Percentiles rank a stretch among this genome's conserved stretches.
phyloP scores from a whole-genome alignment of 805 yeast species.

The Isabelozyma gotoi region DNA sequence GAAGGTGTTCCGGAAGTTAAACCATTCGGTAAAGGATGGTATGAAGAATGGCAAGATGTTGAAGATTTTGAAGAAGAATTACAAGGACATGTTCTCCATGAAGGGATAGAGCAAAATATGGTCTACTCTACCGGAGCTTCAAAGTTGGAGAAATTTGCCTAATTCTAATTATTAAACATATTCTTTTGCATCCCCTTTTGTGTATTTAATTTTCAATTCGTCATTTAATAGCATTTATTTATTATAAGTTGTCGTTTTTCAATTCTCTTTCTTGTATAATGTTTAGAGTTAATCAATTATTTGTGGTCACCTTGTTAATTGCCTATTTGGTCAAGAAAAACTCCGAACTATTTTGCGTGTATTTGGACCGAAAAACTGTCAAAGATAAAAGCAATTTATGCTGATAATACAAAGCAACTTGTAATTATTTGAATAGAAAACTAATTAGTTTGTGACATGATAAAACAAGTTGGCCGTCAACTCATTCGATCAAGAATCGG shows the following conservation, averaged over 20 bases:
- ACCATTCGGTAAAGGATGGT: conserved; percentile 57
- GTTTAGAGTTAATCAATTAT: too few species aligned
- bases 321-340: not conserved
- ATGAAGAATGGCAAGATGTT: conserved; percentile 61
- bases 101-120: conserved; percentile 11
- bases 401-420: too few species aligned
- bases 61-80: conserved; percentile 56
- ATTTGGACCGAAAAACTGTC: not conserved
- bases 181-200: too few species aligned
- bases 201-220: not conserved
- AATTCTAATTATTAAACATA: too few species aligned
- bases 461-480: not conserved
- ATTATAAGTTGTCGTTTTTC: too few species aligned
- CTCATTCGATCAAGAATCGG: not conserved
- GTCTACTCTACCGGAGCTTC: not conserved
- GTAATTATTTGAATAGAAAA: too few species aligned
- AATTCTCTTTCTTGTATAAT: not conserved
- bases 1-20: conserved; percentile 31
- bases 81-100: conserved; percentile 24
- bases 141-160: not conserved
- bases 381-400: too few species aligned
- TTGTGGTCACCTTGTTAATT: not conserved
- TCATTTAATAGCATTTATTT: too few species aligned
- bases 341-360: not conserved
- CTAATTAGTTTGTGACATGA: not conserved